Base-by-base conservation (phyloP, 192 early-diverging fungal genomes). In the Lobosporangium transversale region DNA sequence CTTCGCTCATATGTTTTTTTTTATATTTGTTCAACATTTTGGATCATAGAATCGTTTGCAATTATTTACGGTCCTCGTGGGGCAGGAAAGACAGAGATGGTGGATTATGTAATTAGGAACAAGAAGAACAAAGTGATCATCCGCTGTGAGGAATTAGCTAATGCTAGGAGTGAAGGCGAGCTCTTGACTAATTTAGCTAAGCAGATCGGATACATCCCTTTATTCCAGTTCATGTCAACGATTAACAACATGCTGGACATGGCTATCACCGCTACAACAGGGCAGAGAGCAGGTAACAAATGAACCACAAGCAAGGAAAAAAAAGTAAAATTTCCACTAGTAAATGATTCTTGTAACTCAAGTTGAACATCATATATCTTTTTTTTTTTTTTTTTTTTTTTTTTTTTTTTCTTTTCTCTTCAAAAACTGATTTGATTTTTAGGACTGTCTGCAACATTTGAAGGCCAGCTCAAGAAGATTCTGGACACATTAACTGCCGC, bases 201-300 rank as follows among this genome's bases (percentile, higher is more conserved):
- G 23, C 94, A 98, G 80, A 84, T 98, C 23, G 93, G 94, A 4
- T 97, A 94, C 84, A 93, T 92, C 80, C 97, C 97, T 14, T 81
- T 95, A 31, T 95, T 99, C 67, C 93, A 90, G 54, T 93, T 89
- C 75, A 82, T 92, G 55, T 84, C 88, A 29, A 85, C 88, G n/a
- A 81, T 92, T 30, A 91, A 88, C 21, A 87, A 89, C 52, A 78
- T 94, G 33, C 80, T 95, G 42, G 94, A 97, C 68, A 84, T 92
- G 42, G 81, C 96, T 51, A 85, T 97, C 10, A 89, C 91, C 14
- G 95, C 94, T 5, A 90, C 92, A 0, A 94, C 94, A 1, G 97
- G 97, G 7, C 87, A 91, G 57, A 98, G 96, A 55, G 87, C 94
- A 1, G 89, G 86, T 88, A 78, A 10, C 4, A 6, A 3, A n/a